Evolutionary conservation across 768 basidiomycete species (phyloP), one percentile per base, ranked within the genome.

Genomic region (Lactifluus volemus): DNA sequence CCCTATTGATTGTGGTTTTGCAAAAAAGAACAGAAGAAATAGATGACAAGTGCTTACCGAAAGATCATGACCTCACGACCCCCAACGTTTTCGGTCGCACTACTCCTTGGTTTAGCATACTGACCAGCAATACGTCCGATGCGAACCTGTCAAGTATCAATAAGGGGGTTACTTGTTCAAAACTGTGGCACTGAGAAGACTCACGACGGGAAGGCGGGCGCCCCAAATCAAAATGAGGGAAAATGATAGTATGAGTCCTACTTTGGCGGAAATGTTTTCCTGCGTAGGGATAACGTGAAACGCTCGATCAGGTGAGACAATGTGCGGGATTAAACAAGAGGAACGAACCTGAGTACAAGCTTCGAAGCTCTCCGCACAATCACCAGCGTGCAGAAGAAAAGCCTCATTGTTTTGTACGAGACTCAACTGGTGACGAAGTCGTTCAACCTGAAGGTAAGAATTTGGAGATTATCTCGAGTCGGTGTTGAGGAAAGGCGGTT

Each of bases 361-460:
- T 67, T 90, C 88, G 68, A 96, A 95, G 71, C 90, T 88, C 72
- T 95, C 92, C n/a, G 92, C 94, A 68, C 97, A 99, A 69, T 99
- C 97, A 2, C 97, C 97, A 0, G 97, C 97, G 63, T 99, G 97
- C 2, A 99, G 80, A 41, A 99, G 78, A 74, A 99, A 98, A 0
- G 92, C 93, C 68, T 95, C 84, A 63, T 92, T 90, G 19, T 79
- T 79, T 67, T 97, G 88, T 3, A 95, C 93, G 39, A 83, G 83
- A 38, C 79, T 75, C 19, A 98, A 77, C 63, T 95, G 92, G 69
- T 84, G 79, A 53, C 92, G 81, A 58, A 98, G 78, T 10, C 92
- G 81, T 71, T 92, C 89, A 69, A 92, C 88, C 90, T 90, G 34
- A 32, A 32, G 19, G 36, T 5, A 17, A 3, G 53, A 61, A 49